Base-by-base conservation (phyloP, 352 stramenopile genomes). In the Lagenidium sp. region DNA sequence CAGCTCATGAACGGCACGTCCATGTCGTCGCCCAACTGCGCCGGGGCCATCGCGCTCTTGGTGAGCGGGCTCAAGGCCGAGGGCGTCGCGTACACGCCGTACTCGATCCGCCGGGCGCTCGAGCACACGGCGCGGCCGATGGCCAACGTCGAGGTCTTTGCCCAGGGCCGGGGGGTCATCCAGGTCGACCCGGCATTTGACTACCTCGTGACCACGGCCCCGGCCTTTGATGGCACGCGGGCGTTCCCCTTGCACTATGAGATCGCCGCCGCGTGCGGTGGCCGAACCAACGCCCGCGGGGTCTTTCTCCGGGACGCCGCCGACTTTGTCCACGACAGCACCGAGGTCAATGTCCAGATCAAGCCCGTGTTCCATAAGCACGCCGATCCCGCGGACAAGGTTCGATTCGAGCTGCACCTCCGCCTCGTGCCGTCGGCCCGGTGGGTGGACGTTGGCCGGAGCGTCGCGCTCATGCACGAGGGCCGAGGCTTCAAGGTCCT, bases 1-100 rank as follows among this genome's bases (percentile, higher is more conserved):
- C 76, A 95, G 61, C 79, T 98, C 28, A 98, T 98, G 86, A 97
- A 98, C 60, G 95, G 95, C 28, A 99, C 95, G 23, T 97, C 81
- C 47, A 99, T 99, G 95, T 85, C 79, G 18, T 96, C 81, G 23
- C 95, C 95, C 0, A 97, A 99, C 67, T 95, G 79, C 24, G 81
- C 82, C 18, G 95, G 95, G 30, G 95, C 91, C 62, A 72, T 98
- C 12, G 92, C 91, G 32, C 73, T 98, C 20, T 60, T 99, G 4
- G 63, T 98, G 32, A 96, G 78, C 41, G 94, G 69, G 10, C 68
- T 96, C 50, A 97, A 96, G 60, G 63, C 57, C n/a, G 54, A 72
- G 28, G 40, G 61, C 5, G 71, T 97, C 19, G 57, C 57, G 32
- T 94, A 94, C 55, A 92, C 85, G 35, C 86, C 88, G 29, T 78